These are phyloP conservation scores for Penicillium waksmanii DNA, from an alignment of 495 filamentous ascomycete species.

Conservation along the genomic window DNA sequence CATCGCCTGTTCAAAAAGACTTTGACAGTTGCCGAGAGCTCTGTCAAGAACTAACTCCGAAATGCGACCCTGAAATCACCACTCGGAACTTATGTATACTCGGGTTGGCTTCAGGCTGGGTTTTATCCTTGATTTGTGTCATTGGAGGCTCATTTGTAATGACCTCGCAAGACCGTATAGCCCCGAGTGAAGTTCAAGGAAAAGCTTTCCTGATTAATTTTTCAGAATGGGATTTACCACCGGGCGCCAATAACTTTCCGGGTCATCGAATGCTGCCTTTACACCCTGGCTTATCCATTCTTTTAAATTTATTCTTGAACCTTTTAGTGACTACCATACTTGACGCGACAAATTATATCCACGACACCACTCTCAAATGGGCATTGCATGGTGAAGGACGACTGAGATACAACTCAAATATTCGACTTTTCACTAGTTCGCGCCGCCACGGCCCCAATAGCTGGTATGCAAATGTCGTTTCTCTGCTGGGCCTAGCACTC, in stretches of 20 bases:
- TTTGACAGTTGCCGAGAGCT: neutral
- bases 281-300: neutral
- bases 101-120: neutral
- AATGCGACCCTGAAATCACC: neutral
- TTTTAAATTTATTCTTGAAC: slow-evolving; percentile 7
- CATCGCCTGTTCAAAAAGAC: neutral
- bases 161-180: neutral
- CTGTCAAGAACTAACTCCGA: neutral
- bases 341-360: slow-evolving; percentile 10
- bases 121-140: neutral
- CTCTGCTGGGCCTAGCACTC: slow-evolving; percentile 1
- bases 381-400: slow-evolving; percentile 1
- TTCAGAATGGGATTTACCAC: neutral
- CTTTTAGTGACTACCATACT: slow-evolving; percentile 7
- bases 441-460: slow-evolving; percentile 5
- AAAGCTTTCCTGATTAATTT: neutral
- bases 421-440: slow-evolving; percentile 7
- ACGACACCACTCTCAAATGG: slow-evolving; percentile 8
- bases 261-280: neutral
- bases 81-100: neutral
- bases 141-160: neutral
- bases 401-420: slow-evolving; percentile 9
- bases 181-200: neutral
- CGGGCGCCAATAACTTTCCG: neutral
- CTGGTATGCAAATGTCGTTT: slow-evolving; percentile 8